Evolutionary conservation across 2,329 filamentous ascomycete species (phyloP).

Genomic region (Calonectria multiphialidica): DNA sequence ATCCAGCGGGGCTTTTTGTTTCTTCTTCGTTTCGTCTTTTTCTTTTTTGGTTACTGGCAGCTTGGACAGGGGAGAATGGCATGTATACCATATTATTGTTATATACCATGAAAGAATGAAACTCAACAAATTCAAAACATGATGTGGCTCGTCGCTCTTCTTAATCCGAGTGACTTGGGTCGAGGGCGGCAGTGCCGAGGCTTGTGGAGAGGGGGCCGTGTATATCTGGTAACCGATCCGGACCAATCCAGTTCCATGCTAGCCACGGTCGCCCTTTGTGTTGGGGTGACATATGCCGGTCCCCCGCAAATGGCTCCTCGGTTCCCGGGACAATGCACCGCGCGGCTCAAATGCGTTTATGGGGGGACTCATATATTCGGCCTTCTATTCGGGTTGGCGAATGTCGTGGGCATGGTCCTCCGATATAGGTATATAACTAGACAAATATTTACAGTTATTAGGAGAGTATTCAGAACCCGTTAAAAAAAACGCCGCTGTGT

Average conservation of each 20-base stretch:
- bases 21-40: too few relatives aligned
- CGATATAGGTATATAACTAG: not conserved
- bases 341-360: not conserved
- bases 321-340: not conserved
- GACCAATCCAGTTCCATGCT: constrained; percentile 7
- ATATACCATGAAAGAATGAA: constrained; percentile 32
- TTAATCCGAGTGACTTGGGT: not conserved
- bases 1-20: constrained; percentile 6
- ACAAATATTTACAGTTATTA: constrained; percentile 4
- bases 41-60: constrained; percentile 8
- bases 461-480: not conserved
- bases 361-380: not conserved
- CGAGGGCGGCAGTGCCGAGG: constrained; percentile 9
- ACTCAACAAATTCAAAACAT: constrained; percentile 20
- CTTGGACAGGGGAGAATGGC: constrained; percentile 7
- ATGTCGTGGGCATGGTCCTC: not conserved
- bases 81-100: not conserved
- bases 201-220: not conserved
- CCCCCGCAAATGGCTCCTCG: constrained; percentile 1
- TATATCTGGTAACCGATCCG: not conserved
- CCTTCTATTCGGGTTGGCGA: not conserved
- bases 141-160: not conserved
- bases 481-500: constrained; percentile 12
- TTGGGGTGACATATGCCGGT: not conserved
- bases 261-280: not conserved